Conservation (phyloP, 2,329 filamentous ascomycete genomes). For the Taxawa tesnikishii region DNA sequence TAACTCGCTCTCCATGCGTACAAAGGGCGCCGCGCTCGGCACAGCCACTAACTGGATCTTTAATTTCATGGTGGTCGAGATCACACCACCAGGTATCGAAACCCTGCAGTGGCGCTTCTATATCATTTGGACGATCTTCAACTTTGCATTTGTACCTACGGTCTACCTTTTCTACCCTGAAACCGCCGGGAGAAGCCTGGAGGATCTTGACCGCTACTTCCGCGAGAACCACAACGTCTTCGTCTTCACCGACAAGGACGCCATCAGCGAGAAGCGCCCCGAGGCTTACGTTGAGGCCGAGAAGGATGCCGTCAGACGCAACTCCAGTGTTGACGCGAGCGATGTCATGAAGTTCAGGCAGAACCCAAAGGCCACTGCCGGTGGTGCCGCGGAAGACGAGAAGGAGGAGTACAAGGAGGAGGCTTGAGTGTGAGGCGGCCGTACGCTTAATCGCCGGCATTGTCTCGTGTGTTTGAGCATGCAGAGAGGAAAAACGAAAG, state of each 20-base stretch:
- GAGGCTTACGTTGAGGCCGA: constrained; percentile 36
- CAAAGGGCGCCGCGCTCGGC: constrained; percentile 35
- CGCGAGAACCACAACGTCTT: constrained; percentile 22
- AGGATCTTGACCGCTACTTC: constrained; percentile 18
- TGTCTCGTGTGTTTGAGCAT: too few relatives aligned
- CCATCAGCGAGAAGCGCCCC: constrained; percentile 31
- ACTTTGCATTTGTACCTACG: constrained; percentile 31
- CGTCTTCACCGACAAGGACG: constrained; percentile 36
- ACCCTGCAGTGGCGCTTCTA: constrained; percentile 16
- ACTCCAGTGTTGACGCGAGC: too few relatives aligned
- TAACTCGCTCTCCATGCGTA: constrained; percentile 36
- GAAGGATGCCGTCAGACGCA: constrained; percentile 17
- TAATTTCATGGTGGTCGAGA: constrained; percentile 26
- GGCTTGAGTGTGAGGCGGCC: too few relatives aligned
- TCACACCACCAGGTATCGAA: constrained; percentile 32
- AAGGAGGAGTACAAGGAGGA: too few relatives aligned
- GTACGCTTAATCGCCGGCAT: too few relatives aligned
- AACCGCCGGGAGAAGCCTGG: constrained; percentile 19
- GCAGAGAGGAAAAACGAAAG: too few relatives aligned
- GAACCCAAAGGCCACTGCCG: too few relatives aligned
- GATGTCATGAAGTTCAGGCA: too few relatives aligned
- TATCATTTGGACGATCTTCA: constrained; percentile 14
- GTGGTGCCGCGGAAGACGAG: too few relatives aligned
- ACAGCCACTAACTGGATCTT: constrained; percentile 41
- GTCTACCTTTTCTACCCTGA: constrained; percentile 27